Base-by-base conservation (phyloP, 2,329 filamentous ascomycete genomes). In the Epichloe uncinata region DNA sequence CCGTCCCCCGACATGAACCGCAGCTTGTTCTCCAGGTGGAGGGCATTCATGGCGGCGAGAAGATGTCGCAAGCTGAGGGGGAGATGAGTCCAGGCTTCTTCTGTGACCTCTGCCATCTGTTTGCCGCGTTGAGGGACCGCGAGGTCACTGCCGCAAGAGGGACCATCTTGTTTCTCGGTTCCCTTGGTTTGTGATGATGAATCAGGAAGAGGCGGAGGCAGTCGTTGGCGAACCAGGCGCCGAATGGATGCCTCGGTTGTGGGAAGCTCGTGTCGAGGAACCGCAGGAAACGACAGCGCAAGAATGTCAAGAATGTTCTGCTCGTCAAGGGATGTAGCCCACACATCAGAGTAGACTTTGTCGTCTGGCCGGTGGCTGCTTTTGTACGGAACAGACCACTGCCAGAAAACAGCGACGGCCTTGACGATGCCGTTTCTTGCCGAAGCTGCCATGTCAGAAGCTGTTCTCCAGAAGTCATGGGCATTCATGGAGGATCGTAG, bases 371-470 rank as follows among this genome's bases (percentile, higher is more conserved):
- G 51, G 40, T 57, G 54, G 22, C 55, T 51, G 35, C 50, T 56
- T 20, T 51, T 54, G 43, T 54, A 51, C 5, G 52, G 52, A 16
- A 57, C 54, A 6, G 55, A 55, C 54, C 55, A 57, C n/a, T 50
- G 36, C 55, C 55, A 56, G 20, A 57, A 18, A 12, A 38, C n/a
- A n/a, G 26, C 18, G 34, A 8, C 35, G 34, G 9, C 47, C n/a
- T 48, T 42, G 12, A 18, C 45, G 13, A 47, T 33, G 45, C 45
- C 36, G 15, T 34, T 20, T 34, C 11, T 47, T 13, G 18, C 15
- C 18, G 35, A 40, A 20, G 36, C n/a, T 15, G 26, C 45, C 40
- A 42, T 30, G 26, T 30, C 26, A 9, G 26, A 30, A 11, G 26
- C 26, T 9, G 8, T 11, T 30, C 26, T 4, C 26, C 9, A 9